Evolutionary conservation across 1,284 basidiomycete genomes (phyloP), one percentile per base, ranked within the genome.

Genomic region (Cystobasidium pallidum): DNA sequence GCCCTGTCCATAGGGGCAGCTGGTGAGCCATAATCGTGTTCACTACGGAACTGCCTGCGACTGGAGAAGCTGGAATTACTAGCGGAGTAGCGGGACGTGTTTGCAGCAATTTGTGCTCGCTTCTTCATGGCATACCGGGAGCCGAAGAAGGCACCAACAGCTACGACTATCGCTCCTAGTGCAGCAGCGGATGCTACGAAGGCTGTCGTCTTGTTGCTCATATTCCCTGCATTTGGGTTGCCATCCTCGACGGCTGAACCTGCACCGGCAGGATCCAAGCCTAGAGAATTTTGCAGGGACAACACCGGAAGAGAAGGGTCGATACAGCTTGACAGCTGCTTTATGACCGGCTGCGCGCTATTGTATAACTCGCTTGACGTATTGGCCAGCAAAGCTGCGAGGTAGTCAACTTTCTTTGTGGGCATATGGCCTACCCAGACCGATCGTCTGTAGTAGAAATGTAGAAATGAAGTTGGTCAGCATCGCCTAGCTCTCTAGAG

Each of bases 181-280:
- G 73, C 72, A 1, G 68, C 73, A 13, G 61, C 68, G n/a, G 70
- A 71, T 4, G 73, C 73, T 41, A 71, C 64, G 30, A 74, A 36
- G n/a, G 73, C 70, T 15, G 73, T 72, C 58, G 70, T 70, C 51
- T 70, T 74, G 65, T 70, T 71, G 54, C 62, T 59, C 62, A 70
- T 58, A 21, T 59, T 54, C 19, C 30, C 21, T 21, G 45, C 45
- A 41, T 17, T 32, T 15, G 3, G 11, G 8, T 17, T 45, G 47
- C n/a, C 47, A 8, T 51, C 24, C 26, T 17, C 26, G 43, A 30
- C 32, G 47, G 19, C 24, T 24, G 34, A 24, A 19, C 19, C 24
- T 19, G 21, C 47, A 32, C 41, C 61, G n/a, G 41, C 51, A 15
- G 49, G 54, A 21, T 71, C 47, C 28, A 45, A 11, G 3, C 57